Evolutionary conservation across 2,329 filamentous ascomycete genomes (phyloP).

Genomic region (Phialophora tarda): DNA sequence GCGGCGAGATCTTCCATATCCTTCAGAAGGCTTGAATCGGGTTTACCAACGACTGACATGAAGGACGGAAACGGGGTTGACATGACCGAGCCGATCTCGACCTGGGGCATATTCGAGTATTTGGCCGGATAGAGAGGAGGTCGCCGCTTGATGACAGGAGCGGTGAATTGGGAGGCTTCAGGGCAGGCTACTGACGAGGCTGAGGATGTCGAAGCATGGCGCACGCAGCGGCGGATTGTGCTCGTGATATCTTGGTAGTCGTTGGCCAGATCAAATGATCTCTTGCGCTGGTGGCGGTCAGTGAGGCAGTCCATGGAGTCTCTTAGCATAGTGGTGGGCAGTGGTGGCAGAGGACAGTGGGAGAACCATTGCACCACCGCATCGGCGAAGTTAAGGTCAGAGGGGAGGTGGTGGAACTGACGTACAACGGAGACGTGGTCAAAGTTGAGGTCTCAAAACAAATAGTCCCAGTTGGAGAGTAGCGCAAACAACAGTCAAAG

Average conservation of each 20-base stretch:
- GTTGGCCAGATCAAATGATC: constrained; percentile 37
- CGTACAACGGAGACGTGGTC: constrained; percentile 21
- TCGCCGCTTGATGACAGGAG: constrained; percentile 33
- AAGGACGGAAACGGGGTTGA: constrained; percentile 39
- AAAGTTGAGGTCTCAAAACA: constrained; percentile 29
- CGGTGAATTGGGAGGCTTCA: constrained; percentile 21
- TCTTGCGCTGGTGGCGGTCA: constrained; percentile 39
- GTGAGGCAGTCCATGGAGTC: constrained; percentile 28
- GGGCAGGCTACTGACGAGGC: constrained; percentile 25
- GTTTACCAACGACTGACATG: constrained; percentile 39
- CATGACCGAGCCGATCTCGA: constrained; percentile 37
- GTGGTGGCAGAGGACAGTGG: constrained; percentile 13
- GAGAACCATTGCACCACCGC: constrained; percentile 20
- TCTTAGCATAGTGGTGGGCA: constrained; percentile 26
- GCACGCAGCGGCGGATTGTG: constrained; percentile 22
- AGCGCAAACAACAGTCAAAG: constrained; percentile 19
- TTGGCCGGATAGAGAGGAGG: constrained; percentile 28
- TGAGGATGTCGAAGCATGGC: constrained; percentile 28
- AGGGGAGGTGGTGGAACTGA: constrained; percentile 21
- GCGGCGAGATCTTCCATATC: constrained; percentile 31
- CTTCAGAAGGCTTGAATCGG: constrained; percentile 26
- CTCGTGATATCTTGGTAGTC: constrained; percentile 24
- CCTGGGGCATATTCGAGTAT: constrained; percentile 38
- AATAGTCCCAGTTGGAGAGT: constrained; percentile 22
- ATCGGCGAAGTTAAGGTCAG: constrained; percentile 4